Percentiles rank a stretch among this genome's conserved stretches.
Conservation (phyloP, 768 basidiomycete genomes). For the Pulveroboletus ravenelii region DNA sequence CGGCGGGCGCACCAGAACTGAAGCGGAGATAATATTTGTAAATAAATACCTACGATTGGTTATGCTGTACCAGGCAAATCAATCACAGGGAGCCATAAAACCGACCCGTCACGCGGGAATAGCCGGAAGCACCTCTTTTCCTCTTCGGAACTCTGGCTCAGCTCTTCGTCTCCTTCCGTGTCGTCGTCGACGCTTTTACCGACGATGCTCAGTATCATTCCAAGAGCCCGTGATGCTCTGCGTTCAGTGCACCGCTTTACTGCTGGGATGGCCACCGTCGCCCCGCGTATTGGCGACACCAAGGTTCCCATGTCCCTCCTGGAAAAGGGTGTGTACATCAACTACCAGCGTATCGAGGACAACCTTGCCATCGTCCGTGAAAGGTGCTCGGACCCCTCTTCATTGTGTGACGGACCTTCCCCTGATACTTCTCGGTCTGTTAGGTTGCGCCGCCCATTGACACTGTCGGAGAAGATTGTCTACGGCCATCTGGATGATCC, state of each 20-base stretch:
- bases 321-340: conserved; percentile 79
- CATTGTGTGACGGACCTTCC: too few species aligned
- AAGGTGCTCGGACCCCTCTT: conserved; percentile 45
- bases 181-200: conserved; percentile 26
- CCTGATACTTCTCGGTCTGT: not conserved
- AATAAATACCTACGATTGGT: conserved; percentile 22
- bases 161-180: not conserved
- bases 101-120: conserved; percentile 13
- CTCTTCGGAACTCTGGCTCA: conserved; percentile 17
- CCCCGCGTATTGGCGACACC: conserved; percentile 79
- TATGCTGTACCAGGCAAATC: not conserved
- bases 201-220: conserved; percentile 63
- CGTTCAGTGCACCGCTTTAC: conserved; percentile 49
- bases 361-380: conserved; percentile 85
- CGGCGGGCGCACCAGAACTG: not conserved
- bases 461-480: conserved; percentile 93
- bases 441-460: conserved; percentile 86
- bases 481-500: conserved; percentile 98
- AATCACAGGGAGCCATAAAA: conserved; percentile 24
- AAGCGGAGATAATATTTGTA: conserved; percentile 18
- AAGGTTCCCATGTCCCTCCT: conserved; percentile 87
- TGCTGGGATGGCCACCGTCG: conserved; percentile 77
- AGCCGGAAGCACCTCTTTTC: conserved; percentile 23
- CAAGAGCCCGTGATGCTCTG: conserved; percentile 49
- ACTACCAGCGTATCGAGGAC: conserved; percentile 97